phyloP scores from a whole-genome alignment of 345 rosid genomes.

The Salix dunnii region DNA sequence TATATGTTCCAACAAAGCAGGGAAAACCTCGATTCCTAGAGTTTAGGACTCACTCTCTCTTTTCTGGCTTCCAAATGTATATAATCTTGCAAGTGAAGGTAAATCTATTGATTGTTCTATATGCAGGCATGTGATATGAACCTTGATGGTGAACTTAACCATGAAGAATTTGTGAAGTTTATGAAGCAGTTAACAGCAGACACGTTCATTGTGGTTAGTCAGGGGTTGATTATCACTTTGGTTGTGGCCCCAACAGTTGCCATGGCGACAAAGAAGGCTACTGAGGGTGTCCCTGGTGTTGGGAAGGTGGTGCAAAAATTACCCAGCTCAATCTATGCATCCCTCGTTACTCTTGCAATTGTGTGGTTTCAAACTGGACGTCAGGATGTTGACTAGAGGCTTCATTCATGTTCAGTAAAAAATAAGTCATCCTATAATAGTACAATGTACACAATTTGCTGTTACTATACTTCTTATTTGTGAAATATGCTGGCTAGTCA shows the following conservation, averaged over 20 bases:
- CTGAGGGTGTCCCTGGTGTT: constrained; percentile 82
- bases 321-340: constrained; percentile 75
- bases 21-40: too few species aligned
- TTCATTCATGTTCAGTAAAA: background rate
- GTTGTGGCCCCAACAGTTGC: constrained; percentile 91
- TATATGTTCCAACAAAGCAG: too few species aligned
- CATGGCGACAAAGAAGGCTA: constrained; percentile 74
- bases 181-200: constrained; percentile 56
- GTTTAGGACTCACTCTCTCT: too few species aligned
- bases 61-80: too few species aligned
- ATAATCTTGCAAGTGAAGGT: background rate
- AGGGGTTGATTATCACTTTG: constrained; percentile 70
- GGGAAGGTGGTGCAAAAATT: constrained; percentile 80
- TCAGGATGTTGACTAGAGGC: constrained; percentile 21
- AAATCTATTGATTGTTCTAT: background rate
- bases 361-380: constrained; percentile 52
- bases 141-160: constrained; percentile 70
- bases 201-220: constrained; percentile 62
- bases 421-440: background rate
- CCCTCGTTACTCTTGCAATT: constrained; percentile 73
- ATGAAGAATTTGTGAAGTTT: constrained; percentile 75
- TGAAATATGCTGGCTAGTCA: background rate
- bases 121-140: constrained; percentile 64
- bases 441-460: background rate
- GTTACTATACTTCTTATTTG: background rate